Base-by-base conservation (phyloP, 192 early-diverging fungal genomes). In the Umbelopsis isabellina region DNA sequence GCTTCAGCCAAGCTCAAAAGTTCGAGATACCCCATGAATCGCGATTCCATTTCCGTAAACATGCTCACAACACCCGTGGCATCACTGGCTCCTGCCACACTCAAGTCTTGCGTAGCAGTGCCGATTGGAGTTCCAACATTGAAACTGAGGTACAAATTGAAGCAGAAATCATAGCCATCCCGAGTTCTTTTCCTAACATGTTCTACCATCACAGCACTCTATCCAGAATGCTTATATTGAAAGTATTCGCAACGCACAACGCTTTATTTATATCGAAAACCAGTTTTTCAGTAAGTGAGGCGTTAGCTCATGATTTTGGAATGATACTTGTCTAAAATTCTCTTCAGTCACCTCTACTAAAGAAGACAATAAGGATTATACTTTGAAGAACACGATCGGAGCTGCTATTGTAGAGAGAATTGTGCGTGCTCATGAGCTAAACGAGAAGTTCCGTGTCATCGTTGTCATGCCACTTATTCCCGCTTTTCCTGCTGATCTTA, bases 211-310 rank as follows among this genome's bases (percentile, higher is more conserved):
- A 13, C 74, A 82, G 80, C 83, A 82, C 77, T 91, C 90, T 35
- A 95, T 95, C 74, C 87, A 90, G 71, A 91, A 87, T 27, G 94
- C 93, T 10, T 95, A 95, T 72, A 77, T 86, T 46, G 82, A 88
- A 64, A 79, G 85, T 65, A 95, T 95, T 74, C 70, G 74, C 30
- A 79, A 82, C 33, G 85, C 94, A 25, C 79, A 93, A 74, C 91
- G 94, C 68, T 95, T 90, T 81, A 79, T 95, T 35, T 94, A 95
- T 76, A 95, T 95, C 71, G 94, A 95, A 72, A 94, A 95, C 75
- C 94, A 95, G 73, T 95, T 95, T 82, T 95, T 95, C 72, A 88
- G 92, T 86, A 80, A 82, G 73, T 71, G 16, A 12, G 49, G 12
- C 0, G 11, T 61, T 13, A 5, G 13, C 18, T 3, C 30, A 22